These are phyloP conservation scores for Candida coquimbonensis DNA, from an alignment of 805 yeast species.

Conservation along the genomic window DNA sequence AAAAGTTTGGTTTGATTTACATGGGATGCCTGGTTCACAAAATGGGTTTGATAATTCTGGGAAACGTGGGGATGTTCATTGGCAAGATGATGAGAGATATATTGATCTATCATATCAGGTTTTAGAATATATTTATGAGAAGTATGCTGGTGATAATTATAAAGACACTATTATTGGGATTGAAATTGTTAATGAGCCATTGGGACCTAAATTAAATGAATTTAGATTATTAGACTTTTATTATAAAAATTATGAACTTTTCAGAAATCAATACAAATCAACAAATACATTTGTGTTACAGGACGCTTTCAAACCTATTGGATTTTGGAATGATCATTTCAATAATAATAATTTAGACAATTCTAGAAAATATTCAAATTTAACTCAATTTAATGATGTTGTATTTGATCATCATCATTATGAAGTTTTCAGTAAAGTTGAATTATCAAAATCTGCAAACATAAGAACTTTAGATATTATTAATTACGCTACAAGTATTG, in stretches of 20 bases:
- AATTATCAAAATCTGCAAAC: conserved; percentile 38
- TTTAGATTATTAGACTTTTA: conserved; percentile 25
- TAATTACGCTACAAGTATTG: conserved; percentile 26
- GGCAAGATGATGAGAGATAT: conserved; percentile 36
- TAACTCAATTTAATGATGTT: conserved; percentile 42
- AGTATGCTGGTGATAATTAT: conserved; percentile 43
- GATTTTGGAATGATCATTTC: conserved; percentile 47
- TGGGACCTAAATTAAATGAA: conserved; percentile 44
- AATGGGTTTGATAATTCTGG: conserved; percentile 86
- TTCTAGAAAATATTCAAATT: conserved; percentile 9
- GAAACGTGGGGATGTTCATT: conserved; percentile 37
- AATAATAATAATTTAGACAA: conserved; percentile 24
- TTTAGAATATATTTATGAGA: conserved; percentile 40
- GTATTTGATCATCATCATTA: conserved; percentile 87
- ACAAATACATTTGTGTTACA: conserved; percentile 46
- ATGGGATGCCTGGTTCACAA: conserved; percentile 80
- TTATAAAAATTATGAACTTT: conserved; percentile 26
- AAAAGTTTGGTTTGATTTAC: conserved; percentile 70
- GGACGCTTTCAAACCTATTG: conserved; percentile 55
- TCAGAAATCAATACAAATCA: conserved; percentile 15
- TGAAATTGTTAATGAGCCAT: conserved; percentile 67
- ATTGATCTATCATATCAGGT: conserved; percentile 43
- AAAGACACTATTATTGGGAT: conserved; percentile 61
- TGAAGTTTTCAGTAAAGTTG: conserved; percentile 69
- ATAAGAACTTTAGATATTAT: conserved; percentile 28